Evolutionary conservation across 768 basidiomycete genomes (phyloP), one percentile per base, ranked within the genome.

Genomic region (Leccinellum rugosiceps): DNA sequence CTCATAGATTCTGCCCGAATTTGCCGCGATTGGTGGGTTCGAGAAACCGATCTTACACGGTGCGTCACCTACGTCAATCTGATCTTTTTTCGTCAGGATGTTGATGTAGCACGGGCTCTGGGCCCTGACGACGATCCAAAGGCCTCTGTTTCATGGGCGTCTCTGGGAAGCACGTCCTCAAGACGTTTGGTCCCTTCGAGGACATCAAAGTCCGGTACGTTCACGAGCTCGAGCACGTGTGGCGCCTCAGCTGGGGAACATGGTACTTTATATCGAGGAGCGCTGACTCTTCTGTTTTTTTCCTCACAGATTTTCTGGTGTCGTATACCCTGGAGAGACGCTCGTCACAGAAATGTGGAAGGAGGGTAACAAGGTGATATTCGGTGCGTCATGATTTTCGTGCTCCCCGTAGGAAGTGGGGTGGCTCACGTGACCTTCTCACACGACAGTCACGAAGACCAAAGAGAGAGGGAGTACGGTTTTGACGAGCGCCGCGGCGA

Each of bases 271-370:
- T 38, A n/a, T n/a, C 8, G 47, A 10, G 17, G 30, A 52, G 38
- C 6, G 23, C 64, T 59, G 26, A 64, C 28, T 7, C 1, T 41
- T 41, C 2, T 9, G 38, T 41, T 9, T 45, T 23, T 34, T n/a
- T n/a, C n/a, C n/a, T 17, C 38, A 14, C 59, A 90, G 90, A 32
- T 96, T 98, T 72, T 84, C 89, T 0, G 94, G 93, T 3, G 85
- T 92, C 2, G 93, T 98, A 23, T 95, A 88, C 69, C 97, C 96
- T 2, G 96, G 95, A 0, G 94, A 98, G 74, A 98, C 96, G 2
- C 80, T 98, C 52, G 78, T 94, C 14, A 99, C 96, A 0, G 86
- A 92, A 70, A 98, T 98, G 96, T 99, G 97, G 97, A 97, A 94
- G 71, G 94, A 97, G 65, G 91, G 88, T 3, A 73, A 81, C 59